Conservation (phyloP, 139 green algal genomes). For the Marvania coccoides region DNA sequence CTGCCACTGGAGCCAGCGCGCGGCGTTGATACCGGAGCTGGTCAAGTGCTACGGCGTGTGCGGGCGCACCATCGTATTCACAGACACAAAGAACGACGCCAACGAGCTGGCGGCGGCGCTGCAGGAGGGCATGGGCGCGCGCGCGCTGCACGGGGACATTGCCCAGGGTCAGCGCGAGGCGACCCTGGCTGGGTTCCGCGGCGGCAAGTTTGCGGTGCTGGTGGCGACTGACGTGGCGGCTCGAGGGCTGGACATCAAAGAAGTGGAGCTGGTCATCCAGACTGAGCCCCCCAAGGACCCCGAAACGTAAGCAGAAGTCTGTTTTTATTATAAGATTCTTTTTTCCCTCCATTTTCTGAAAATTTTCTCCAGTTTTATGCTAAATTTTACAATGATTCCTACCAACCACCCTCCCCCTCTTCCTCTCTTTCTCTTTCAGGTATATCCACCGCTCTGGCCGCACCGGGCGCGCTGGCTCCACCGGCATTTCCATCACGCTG, state of each 20-base stretch:
- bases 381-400: no score
- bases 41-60: slow-evolving; percentile 67
- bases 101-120: slow-evolving; percentile 71
- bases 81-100: slow-evolving; percentile 92
- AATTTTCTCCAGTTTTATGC: no score
- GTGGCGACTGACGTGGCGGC: slow-evolving; percentile 99
- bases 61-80: slow-evolving; percentile 93
- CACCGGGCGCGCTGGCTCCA: slow-evolving; percentile 78
- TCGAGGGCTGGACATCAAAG: slow-evolving; percentile 91
- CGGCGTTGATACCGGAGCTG: slow-evolving; percentile 62
- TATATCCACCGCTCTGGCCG: slow-evolving; percentile 86
- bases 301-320: no score
- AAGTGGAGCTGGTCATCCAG: slow-evolving; percentile 91
- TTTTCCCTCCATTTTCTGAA: no score
- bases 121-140: slow-evolving; percentile 42
- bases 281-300: slow-evolving; percentile 75
- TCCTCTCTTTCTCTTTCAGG: no score
- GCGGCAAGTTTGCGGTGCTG: slow-evolving; percentile 81
- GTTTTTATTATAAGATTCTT: no score
- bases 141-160: slow-evolving; percentile 92
- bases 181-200: not conserved
- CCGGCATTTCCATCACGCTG: slow-evolving; percentile 81
- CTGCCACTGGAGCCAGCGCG: slow-evolving; percentile 78
- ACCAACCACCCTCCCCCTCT: no score
- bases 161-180: slow-evolving; percentile 68